Percentiles rank a stretch among this genome's conserved stretches.
Evolutionary conservation across 2,329 filamentous ascomycete species (phyloP).

Genomic region (Paraphaeosphaeria sporulosa): DNA sequence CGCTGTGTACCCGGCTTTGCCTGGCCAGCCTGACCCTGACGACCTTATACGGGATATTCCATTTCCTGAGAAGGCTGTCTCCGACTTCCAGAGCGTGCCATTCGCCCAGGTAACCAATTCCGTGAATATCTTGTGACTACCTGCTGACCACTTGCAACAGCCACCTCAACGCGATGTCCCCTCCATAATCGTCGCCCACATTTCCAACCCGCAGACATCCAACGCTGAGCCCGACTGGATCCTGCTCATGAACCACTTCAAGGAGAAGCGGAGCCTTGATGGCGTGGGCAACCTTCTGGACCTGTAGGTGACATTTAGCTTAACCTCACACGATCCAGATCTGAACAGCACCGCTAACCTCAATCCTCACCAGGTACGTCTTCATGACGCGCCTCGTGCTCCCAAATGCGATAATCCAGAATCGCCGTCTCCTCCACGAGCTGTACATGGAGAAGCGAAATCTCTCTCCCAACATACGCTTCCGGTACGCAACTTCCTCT

Average conservation of each 20-base stretch:
- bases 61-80: constrained; percentile 11
- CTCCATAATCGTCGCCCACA: constrained; percentile 16
- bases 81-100: constrained; percentile 22
- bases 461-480: constrained; percentile 1
- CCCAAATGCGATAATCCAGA: constrained; percentile 22
- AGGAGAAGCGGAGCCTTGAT: background rate
- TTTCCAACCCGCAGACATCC: constrained; percentile 10
- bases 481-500: constrained; percentile 3
- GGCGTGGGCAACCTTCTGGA: constrained; percentile 23
- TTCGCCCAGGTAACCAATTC: background rate
- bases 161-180: constrained; percentile 19
- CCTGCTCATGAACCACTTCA: constrained; percentile 16
- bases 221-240: constrained; percentile 20
- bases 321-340: background rate
- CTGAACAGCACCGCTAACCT: background rate
- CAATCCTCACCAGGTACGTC: constrained; percentile 9
- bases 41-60: constrained; percentile 17
- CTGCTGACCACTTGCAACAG: background rate
- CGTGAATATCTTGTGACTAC: no score
- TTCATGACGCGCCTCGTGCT: constrained; percentile 20
- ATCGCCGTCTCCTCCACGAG: constrained; percentile 16
- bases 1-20: background rate
- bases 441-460: constrained; percentile 15
- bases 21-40: constrained; percentile 6
- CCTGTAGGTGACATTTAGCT: constrained; percentile 8